Conservation (phyloP, 257 asterid genomes). For the Paulownia fortunei region DNA sequence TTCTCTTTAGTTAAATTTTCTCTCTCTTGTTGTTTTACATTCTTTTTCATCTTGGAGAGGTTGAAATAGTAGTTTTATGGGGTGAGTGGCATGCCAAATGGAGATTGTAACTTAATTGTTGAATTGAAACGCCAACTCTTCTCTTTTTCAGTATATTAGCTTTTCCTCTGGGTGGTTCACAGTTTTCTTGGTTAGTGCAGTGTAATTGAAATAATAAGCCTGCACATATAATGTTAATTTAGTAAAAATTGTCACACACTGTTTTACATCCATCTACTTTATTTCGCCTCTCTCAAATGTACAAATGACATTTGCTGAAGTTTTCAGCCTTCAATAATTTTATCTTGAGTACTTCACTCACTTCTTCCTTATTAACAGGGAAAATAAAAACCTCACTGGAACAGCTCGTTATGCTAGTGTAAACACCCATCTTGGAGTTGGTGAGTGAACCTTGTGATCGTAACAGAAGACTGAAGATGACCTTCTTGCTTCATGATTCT, state of each 20-base stretch:
- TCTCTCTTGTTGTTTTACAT: too few species aligned
- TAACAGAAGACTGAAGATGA: constrained; percentile 8
- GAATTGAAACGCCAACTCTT: constrained; percentile 20
- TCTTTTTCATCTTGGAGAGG: constrained; percentile 4
- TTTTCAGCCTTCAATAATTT: constrained; percentile 16
- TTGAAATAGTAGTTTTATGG: background rate
- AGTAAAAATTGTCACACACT: constrained; percentile 6
- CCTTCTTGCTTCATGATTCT: constrained; percentile 1
- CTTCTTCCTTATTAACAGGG: constrained; percentile 55
- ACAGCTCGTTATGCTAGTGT: constrained; percentile 99
- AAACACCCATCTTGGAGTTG: constrained; percentile 97
- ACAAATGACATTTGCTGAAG: background rate
- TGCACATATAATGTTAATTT: background rate
- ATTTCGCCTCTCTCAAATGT: constrained; percentile 1
- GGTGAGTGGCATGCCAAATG: background rate
- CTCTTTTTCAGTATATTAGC: background rate
- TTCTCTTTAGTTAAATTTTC: too few species aligned
- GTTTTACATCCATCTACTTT: background rate
- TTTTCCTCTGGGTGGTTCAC: background rate
- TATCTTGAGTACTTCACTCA: background rate
- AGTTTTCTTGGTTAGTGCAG: background rate
- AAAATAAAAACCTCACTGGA: constrained; percentile 96
- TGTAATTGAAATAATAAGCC: constrained; percentile 5
- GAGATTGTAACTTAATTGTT: background rate
- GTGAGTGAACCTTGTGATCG: constrained; percentile 53